A percentile compares a stretch with the other conserved stretches of the same genome.
phyloP scores from a whole-genome alignment of 73 alveolate species.

The Symbiodinium pilosum region DNA sequence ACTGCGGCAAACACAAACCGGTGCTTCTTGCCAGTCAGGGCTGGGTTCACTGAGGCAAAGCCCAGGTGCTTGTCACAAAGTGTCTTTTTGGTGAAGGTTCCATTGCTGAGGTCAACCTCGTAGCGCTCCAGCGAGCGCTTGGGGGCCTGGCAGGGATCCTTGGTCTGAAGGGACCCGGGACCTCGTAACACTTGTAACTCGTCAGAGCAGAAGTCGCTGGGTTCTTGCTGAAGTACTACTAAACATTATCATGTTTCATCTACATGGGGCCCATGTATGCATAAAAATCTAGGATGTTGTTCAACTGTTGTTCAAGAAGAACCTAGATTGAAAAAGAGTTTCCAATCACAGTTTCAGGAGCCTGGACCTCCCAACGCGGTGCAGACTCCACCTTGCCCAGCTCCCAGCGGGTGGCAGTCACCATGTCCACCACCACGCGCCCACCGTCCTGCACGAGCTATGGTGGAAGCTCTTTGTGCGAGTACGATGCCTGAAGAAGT shows the following conservation, averaged over 20 bases:
- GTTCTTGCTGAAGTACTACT: too few species aligned
- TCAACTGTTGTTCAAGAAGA: too few species aligned
- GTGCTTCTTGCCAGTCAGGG: slow-evolving; percentile 59
- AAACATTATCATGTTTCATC: too few species aligned
- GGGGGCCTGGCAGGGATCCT: slow-evolving; percentile 25
- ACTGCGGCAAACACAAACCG: slow-evolving; percentile 60
- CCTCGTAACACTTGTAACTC: too few species aligned
- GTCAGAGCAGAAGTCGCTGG: too few species aligned
- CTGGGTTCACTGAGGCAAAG: slow-evolving; percentile 33
- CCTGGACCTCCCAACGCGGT: slow-evolving; percentile 64
- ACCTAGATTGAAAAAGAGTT: too few species aligned
- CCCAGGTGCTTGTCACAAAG: slow-evolving; percentile 33
- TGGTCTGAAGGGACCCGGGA: too few species aligned
- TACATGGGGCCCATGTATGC: too few species aligned
- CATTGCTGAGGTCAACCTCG: neutral
- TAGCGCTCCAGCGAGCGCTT: slow-evolving; percentile 52
- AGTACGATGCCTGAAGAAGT: too few species aligned
- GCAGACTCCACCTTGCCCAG: slow-evolving; percentile 17
- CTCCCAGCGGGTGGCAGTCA: slow-evolving; percentile 82
- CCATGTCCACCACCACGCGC: slow-evolving; percentile 56
- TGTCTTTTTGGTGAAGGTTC: neutral
- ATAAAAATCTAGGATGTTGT: too few species aligned
- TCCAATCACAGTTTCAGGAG: too few species aligned
- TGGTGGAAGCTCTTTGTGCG: too few species aligned
- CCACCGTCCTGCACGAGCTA: slow-evolving; percentile 12